Base-by-base conservation (phyloP, 1,284 basidiomycete genomes). In the Paramarasmius palmivorus region DNA sequence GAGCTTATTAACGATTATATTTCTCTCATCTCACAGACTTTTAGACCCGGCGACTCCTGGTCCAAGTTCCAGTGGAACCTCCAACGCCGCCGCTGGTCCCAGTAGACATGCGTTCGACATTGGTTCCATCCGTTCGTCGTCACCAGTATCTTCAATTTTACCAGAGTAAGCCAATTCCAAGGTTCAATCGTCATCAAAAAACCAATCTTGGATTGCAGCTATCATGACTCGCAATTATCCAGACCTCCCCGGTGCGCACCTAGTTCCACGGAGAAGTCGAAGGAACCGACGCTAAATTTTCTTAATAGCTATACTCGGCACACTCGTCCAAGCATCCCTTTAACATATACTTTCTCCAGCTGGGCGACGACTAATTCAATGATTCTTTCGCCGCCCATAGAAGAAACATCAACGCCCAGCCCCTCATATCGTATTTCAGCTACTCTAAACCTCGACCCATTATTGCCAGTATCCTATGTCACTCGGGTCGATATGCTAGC, bases 391-490 rank as follows among this genome's bases (percentile, higher is more conserved):
- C 72, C 73, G 1, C 71, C 72, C 39, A 19, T 55, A 17, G 46
- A 52, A 8, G 37, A 32, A 32, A 12, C 58, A 47, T 50, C 62
- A 6, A 63, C 63, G 6, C 66, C 67, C 22, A 59, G 64, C 12
- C 72, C 75, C 1, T 50, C 74, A 6, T 78, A 77, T 52, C 68
- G 70, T 37, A 72, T 79, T 41, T 64, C 69, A 8, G 74, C 75
- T 2, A 60, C 66, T 3, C 65, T 78, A 35, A 74, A 77, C 54
- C 63, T 78, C 22, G 71, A 75, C 54, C 77, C 76, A 2, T 74
- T 77, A 49, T 62, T 73, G 1, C 76, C 75, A 7, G 60, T 77
- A 1, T 76, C 74, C 1, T 76, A 75, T 54, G 61, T 73, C 7
- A 77, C 75, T 1, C 68, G 65, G 10, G 64, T 78, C 6, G 52